Conservation (phyloP, 2,329 filamentous ascomycete genomes). For the Botrytis hyacinthi region DNA sequence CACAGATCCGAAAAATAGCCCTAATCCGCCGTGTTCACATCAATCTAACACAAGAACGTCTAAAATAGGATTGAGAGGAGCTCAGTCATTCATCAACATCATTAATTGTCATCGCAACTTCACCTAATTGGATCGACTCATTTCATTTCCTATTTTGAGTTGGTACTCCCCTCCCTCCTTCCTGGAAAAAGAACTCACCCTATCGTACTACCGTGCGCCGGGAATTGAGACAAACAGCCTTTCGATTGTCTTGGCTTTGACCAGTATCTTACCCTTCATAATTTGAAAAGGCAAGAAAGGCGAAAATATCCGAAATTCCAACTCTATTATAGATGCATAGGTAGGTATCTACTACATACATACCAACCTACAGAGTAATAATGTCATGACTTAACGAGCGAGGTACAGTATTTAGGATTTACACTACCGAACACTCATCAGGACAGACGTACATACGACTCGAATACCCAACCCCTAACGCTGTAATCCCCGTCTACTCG, state of each 20-base stretch:
- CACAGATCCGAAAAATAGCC: constrained; percentile 10
- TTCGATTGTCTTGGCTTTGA: constrained; percentile 10
- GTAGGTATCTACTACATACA: background rate
- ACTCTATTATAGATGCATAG: background rate
- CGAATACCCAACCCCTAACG: background rate
- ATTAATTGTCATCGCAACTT: background rate
- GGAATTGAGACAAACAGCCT: constrained; percentile 12
- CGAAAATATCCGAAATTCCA: background rate
- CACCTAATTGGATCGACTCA: constrained; percentile 3
- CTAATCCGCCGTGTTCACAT: background rate
- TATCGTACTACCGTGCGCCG: constrained; percentile 13
- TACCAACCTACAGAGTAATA: background rate
- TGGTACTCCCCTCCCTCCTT: constrained; percentile 2
- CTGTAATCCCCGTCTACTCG: background rate
- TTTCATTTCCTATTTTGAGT: constrained; percentile 4
- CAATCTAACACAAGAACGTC: background rate
- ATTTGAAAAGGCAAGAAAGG: constrained; percentile 3
- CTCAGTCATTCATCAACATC: background rate
- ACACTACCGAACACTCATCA: background rate
- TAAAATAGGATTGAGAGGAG: constrained; percentile 3
- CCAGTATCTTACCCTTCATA: background rate
- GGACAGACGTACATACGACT: constrained; percentile 1
- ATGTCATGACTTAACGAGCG: background rate
- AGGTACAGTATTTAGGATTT: background rate
- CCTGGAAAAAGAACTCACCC: background rate